Percentiles rank a stretch among this genome's conserved stretches.
Evolutionary conservation across 805 yeast species (phyloP).

Genomic region (Tetrapisispora fleetii): DNA sequence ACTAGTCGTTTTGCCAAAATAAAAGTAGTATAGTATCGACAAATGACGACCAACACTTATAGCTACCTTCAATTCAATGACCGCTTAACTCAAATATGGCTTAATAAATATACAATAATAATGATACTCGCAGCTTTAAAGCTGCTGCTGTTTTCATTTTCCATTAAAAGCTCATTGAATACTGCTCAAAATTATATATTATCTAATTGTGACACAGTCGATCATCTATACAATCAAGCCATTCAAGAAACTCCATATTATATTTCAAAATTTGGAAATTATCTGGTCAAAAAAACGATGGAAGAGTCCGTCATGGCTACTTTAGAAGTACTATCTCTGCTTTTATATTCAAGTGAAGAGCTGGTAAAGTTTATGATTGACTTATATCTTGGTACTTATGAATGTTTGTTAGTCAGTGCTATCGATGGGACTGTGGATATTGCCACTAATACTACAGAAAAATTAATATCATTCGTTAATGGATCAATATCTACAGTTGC

Average conservation of each 20-base stretch:
- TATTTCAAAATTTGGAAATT: constrained; percentile 45
- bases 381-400: constrained; percentile 74
- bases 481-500: constrained; percentile 45
- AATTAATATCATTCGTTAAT: constrained; percentile 52
- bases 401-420: constrained; percentile 68
- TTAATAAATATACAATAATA: constrained; percentile 54
- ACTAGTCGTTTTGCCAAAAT: background rate
- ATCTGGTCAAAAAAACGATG: constrained; percentile 38
- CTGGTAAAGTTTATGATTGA: constrained; percentile 58
- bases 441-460: constrained; percentile 65
- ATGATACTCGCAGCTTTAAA: constrained; percentile 50
- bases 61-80: constrained; percentile 42
- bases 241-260: constrained; percentile 45
- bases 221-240: constrained; percentile 28
- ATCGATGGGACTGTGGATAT: constrained; percentile 62
- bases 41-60: background rate
- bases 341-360: constrained; percentile 48
- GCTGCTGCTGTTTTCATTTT: constrained; percentile 43
- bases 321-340: constrained; percentile 33
- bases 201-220: constrained; percentile 39
- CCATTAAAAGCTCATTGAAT: constrained; percentile 36
- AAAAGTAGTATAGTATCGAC: background rate
- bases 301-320: constrained; percentile 41
- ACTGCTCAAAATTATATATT: constrained; percentile 33
- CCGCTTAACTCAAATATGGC: constrained; percentile 51